Base-by-base conservation (phyloP, 208 protist species). In the Wallacemonas sp. region DNA sequence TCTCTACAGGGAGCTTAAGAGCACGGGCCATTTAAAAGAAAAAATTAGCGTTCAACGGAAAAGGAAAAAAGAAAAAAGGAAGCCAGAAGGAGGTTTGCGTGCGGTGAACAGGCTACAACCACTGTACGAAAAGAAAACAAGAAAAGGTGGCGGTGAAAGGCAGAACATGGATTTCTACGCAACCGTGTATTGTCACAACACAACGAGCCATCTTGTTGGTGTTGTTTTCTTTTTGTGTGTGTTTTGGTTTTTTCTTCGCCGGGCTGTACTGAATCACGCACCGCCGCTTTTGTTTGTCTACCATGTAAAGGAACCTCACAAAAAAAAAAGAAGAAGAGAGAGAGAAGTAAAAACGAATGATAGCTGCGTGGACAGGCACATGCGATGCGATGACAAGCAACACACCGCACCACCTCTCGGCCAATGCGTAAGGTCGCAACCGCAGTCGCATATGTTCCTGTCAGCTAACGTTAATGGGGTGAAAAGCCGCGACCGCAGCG, bases 61-160 rank as follows among this genome's bases (percentile, higher is more conserved):
- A 54, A 61, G 21, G 57, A 66, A 63, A 63, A 48, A 66, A 71
- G 37, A 12, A 2, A 29, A 27, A 55, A 41, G 37, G 44, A 62
- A 29, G 30, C 24, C 24, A 32, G 36, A 59, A 59, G 34, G 17
- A 17, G 9, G 9, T 38, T 41, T 39, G 29, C 26, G 17, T 59
- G 33, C 26, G 17, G 24, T 26, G 6, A 59, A 39, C 6, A 12
- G 36, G 30, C 4, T 24, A 46, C 9, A 26, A 62, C 37, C 27
- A 4, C 24, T 17, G 38, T 30, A 67, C 41, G 34, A 37, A 26
- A 55, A 63, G 34, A 19, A 53, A 8, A 63, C 13, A 33, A 37
- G 44, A 45, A 10, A 59, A 21, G 37, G 37, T 21, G n/a, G 17
- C 2, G 19, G 32, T 60, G 32, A 10, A 48, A 48, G 42, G 22